These are phyloP conservation scores for Entomortierella parvispora DNA, from an alignment of 192 early-diverging fungal species.

Conservation along the genomic window DNA sequence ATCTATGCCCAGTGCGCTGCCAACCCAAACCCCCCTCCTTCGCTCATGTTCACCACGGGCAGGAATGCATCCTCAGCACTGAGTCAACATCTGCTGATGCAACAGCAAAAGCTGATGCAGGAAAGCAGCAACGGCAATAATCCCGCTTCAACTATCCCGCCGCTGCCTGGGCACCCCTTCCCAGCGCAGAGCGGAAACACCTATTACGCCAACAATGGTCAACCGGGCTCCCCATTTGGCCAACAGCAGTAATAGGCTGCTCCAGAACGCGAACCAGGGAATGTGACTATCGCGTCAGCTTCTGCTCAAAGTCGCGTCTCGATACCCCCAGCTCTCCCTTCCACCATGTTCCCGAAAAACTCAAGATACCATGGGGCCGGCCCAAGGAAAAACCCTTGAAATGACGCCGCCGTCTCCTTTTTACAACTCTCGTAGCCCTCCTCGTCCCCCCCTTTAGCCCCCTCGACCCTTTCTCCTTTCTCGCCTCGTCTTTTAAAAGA, in stretches of 20 bases:
- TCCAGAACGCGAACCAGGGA: not conserved
- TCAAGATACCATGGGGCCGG: not conserved
- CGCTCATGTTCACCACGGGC: constrained; percentile 35
- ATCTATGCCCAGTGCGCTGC: constrained; percentile 46
- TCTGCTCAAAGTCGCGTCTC: not conserved
- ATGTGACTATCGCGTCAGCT: not conserved
- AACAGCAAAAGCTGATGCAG: constrained; percentile 40
- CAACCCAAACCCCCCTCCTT: constrained; percentile 42
- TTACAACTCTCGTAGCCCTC: not conserved
- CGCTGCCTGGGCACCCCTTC: no score
- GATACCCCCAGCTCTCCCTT: not conserved
- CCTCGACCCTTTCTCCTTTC: not conserved
- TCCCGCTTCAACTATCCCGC: not conserved
- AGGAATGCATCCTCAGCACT: constrained; percentile 29
- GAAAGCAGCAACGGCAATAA: constrained; percentile 18
- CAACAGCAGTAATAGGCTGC: constrained; percentile 21
- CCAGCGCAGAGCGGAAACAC: no score
- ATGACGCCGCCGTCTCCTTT: constrained; percentile 4
- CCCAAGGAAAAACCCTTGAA: not conserved
- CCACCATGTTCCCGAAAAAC: no score
- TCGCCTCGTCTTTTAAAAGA: no score
- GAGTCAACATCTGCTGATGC: constrained; percentile 31
- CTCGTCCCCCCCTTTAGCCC: not conserved
- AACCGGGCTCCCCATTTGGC: constrained; percentile 22
- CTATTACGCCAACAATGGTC: not conserved